These are phyloP conservation scores for Thalassiosira livingstoniorum DNA, from an alignment of 352 stramenopile genomes.

Conservation along the genomic window DNA sequence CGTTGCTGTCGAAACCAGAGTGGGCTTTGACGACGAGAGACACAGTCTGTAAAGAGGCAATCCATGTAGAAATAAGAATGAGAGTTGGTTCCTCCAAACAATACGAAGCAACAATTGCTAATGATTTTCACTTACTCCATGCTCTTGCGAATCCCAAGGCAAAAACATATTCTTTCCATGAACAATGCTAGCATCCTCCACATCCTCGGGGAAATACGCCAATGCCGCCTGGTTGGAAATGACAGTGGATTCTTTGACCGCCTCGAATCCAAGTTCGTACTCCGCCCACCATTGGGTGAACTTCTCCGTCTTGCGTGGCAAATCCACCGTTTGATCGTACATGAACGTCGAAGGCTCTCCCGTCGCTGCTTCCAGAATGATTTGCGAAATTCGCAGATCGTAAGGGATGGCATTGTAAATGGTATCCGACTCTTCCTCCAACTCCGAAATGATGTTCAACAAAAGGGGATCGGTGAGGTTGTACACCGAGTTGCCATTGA, in stretches of 20 bases:
- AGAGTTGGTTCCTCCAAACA: no score
- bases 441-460: not conserved
- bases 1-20: not conserved
- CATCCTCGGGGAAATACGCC: not conserved
- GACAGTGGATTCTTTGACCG: constrained; percentile 17
- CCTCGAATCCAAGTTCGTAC: constrained; percentile 2
- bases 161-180: constrained; percentile 11
- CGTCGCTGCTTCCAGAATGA: constrained; percentile 15
- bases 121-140: constrained; percentile 10
- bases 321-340: constrained; percentile 18
- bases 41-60: not conserved
- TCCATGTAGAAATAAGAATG: no score
- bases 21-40: not conserved
- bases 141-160: not conserved
- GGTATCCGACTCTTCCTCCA: constrained; percentile 11
- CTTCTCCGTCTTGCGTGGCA: constrained; percentile 9
- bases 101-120: no score
- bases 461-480: constrained; percentile 27
- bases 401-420: constrained; percentile 31
- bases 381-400: constrained; percentile 43
- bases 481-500: constrained; percentile 43
- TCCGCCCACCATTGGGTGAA: constrained; percentile 1
- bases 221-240: constrained; percentile 16
- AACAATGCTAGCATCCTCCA: not conserved
- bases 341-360: constrained; percentile 4